phyloP scores from a whole-genome alignment of 371 early-diverging fungal species.

The Entomophthora muscae region DNA sequence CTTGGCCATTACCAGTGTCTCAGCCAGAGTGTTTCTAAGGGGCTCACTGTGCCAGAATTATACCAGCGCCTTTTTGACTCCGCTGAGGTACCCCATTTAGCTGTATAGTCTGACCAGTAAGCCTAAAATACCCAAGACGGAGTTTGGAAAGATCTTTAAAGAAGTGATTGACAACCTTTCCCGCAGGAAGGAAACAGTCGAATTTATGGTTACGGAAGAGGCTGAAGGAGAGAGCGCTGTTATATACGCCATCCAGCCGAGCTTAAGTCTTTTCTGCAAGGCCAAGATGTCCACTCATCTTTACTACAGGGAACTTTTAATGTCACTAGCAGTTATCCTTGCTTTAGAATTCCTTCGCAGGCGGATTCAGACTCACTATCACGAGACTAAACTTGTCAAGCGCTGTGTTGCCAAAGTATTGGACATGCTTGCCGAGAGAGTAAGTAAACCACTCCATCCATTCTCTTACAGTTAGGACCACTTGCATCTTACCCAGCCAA shows the following conservation, averaged over 20 bases:
- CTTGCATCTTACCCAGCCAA: not conserved
- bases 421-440: not conserved
- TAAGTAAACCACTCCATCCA: too few relatives aligned
- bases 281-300: not conserved
- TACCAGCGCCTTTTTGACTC: not conserved
- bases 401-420: not conserved
- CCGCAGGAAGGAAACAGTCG: not conserved
- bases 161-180: not conserved
- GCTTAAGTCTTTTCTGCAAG: not conserved
- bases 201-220: not conserved
- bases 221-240: not conserved
- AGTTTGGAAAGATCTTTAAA: not conserved
- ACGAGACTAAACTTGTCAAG: not conserved
- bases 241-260: not conserved
- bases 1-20: not conserved
- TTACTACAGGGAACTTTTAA: not conserved
- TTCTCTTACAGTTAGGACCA: not conserved
- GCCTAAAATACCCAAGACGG: not conserved
- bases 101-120: not conserved
- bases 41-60: not conserved
- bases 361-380: not conserved
- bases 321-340: not conserved
- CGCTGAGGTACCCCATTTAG: not conserved
- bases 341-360: not conserved
- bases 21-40: not conserved